Evolutionary conservation across 805 yeast genomes (phyloP).

Genomic region (Metschnikowia drakensbergensis): DNA sequence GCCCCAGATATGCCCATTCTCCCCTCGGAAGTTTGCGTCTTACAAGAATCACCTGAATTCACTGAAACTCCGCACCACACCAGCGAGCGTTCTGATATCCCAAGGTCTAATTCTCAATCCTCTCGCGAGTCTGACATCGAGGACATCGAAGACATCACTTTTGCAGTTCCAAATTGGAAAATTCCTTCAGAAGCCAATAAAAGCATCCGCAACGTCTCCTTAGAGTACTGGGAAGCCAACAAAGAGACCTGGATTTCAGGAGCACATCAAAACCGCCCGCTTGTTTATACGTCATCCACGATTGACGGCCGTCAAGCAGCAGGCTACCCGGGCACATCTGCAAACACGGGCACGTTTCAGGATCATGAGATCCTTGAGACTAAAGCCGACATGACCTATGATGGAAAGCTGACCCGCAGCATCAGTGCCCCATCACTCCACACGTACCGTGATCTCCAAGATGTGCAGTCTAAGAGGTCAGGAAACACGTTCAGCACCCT

Average conservation of each 20-base stretch:
- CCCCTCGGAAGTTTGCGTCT: not conserved
- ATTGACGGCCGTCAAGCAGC: not conserved
- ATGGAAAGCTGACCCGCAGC: conserved; percentile 21
- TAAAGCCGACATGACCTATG: conserved; percentile 5
- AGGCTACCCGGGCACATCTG: not conserved
- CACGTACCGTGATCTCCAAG: conserved; percentile 27
- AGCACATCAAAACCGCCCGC: conserved; percentile 22
- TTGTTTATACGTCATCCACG: conserved; percentile 24
- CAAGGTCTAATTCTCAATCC: not conserved
- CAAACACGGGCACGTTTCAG: not conserved
- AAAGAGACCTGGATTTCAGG: conserved; percentile 23
- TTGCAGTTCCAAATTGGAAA: conserved; percentile 5
- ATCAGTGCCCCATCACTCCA: conserved; percentile 39
- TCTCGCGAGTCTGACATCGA: conserved; percentile 5
- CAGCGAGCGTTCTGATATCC: not conserved
- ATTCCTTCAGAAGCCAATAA: not conserved
- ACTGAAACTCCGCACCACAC: not conserved
- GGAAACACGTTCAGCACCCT: conserved; percentile 8
- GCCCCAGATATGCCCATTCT: not conserved
- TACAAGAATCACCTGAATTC: conserved; percentile 2
- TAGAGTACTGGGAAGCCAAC: conserved; percentile 32
- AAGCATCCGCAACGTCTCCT: conserved; percentile 20
- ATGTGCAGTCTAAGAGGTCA: conserved; percentile 4
- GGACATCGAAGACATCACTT: conserved; percentile 14
- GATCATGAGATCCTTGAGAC: not conserved